These are phyloP conservation scores for Emericellopsis cladophorae DNA, from an alignment of 2,329 filamentous ascomycete species.

Conservation along the genomic window DNA sequence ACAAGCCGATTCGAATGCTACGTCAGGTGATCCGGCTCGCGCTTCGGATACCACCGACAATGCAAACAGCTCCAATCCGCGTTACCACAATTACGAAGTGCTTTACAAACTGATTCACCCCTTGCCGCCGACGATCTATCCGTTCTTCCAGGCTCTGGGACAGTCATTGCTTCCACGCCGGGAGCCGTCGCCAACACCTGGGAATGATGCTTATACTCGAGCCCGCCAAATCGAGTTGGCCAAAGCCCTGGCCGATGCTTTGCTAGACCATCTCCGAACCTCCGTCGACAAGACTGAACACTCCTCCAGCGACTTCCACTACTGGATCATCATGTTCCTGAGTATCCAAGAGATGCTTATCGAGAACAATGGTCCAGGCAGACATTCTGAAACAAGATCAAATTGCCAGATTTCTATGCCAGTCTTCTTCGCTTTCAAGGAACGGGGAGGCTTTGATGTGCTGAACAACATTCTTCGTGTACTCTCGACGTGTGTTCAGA, in stretches of 20 bases:
- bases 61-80: slow-evolving; percentile 27
- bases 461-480: slow-evolving; percentile 60
- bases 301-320: slow-evolving; percentile 56
- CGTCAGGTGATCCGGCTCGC: no score
- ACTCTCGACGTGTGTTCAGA: slow-evolving; percentile 33
- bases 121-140: slow-evolving; percentile 66
- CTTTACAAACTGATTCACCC: slow-evolving; percentile 67
- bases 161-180: slow-evolving; percentile 69
- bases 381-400: slow-evolving; percentile 28
- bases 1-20: no score
- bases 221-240: slow-evolving; percentile 42
- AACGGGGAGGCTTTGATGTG: slow-evolving; percentile 60
- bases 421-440: slow-evolving; percentile 78
- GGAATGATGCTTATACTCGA: slow-evolving; percentile 41
- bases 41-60: slow-evolving; percentile 12
- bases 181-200: slow-evolving; percentile 28
- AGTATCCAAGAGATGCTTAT: slow-evolving; percentile 68
- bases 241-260: slow-evolving; percentile 56
- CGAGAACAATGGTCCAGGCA: slow-evolving; percentile 41
- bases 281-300: slow-evolving; percentile 28
- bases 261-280: slow-evolving; percentile 52
- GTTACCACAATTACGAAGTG: slow-evolving; percentile 63
- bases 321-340: slow-evolving; percentile 71
- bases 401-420: slow-evolving; percentile 52
- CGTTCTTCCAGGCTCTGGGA: slow-evolving; percentile 76